These are phyloP conservation scores for Suillus tomentosus DNA, from an alignment of 768 basidiomycete species.

Conservation along the genomic window DNA sequence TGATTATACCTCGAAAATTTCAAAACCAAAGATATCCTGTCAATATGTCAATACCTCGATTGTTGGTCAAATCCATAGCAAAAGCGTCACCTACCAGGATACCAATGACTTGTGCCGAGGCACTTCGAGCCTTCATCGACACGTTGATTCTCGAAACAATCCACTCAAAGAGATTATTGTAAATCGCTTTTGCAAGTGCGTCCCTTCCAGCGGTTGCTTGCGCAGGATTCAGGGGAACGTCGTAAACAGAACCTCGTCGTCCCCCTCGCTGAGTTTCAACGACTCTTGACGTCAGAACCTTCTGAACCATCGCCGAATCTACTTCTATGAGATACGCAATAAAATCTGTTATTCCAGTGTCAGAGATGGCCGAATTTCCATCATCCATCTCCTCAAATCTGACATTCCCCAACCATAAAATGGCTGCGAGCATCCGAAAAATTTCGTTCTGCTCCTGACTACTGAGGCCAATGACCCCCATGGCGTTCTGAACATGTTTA, in stretches of 20 bases:
- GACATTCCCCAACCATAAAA: conserved; percentile 97
- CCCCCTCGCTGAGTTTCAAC: conserved; percentile 95
- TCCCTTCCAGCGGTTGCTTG: conserved; percentile 90
- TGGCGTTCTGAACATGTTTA: conserved; percentile 66
- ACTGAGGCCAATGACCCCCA: conserved; percentile 90
- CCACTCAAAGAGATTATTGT: conserved; percentile 99
- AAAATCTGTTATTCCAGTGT: conserved; percentile 91
- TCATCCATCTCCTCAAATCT: conserved; percentile 88
- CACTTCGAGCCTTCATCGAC: conserved; percentile 88
- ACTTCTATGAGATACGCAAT: conserved; percentile 93
- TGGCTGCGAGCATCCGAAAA: conserved; percentile 86
- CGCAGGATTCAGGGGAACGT: conserved; percentile 91
- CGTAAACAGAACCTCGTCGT: conserved; percentile 92
- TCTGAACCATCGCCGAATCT: conserved; percentile 77
- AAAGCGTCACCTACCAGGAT: conserved; percentile 63
- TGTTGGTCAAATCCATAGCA: conserved; percentile 8
- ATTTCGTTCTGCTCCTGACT: conserved; percentile 88
- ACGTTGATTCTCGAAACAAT: conserved; percentile 95
- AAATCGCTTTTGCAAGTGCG: conserved; percentile 93
- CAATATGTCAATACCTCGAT: conserved; percentile 25
- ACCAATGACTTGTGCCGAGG: conserved; percentile 82
- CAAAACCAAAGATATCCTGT: conserved; percentile 98
- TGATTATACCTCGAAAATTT: conserved; percentile 84
- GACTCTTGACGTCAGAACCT: conserved; percentile 80
- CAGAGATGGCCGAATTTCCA: conserved; percentile 80